Conservation (phyloP, 208 protist genomes). For the Crithidia brevicula region DNA sequence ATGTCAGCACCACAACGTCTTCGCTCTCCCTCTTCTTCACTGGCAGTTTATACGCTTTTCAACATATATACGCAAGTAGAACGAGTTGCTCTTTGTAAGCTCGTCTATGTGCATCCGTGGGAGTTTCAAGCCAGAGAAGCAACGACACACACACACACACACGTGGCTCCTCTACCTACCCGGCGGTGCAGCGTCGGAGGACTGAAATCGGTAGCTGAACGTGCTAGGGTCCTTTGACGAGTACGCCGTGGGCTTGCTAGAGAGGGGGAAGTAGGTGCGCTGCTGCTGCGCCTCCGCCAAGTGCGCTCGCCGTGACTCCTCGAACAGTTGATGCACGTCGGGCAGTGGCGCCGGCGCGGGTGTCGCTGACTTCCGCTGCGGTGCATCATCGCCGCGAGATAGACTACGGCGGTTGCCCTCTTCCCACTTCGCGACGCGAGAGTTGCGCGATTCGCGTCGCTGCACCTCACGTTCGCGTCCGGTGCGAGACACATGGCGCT, state of each 20-base stretch:
- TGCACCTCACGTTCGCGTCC: slow-evolving; percentile 58
- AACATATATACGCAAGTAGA: too few relatives aligned
- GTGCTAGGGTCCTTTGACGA: slow-evolving; percentile 57
- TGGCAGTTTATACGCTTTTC: too few relatives aligned
- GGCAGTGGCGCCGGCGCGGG: slow-evolving; percentile 28
- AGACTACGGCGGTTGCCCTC: background rate
- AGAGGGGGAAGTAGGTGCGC: slow-evolving; percentile 47
- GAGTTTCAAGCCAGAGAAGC: too few relatives aligned
- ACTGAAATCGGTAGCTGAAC: slow-evolving; percentile 75
- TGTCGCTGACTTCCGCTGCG: background rate
- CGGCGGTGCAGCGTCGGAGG: background rate
- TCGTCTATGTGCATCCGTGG: too few relatives aligned
- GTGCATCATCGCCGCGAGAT: background rate
- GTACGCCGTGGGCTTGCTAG: slow-evolving; percentile 28
- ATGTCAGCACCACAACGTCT: too few relatives aligned
- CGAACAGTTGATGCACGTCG: slow-evolving; percentile 67
- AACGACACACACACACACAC: background rate
- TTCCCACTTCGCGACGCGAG: background rate
- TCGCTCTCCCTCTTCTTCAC: too few relatives aligned
- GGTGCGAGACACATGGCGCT: slow-evolving; percentile 48
- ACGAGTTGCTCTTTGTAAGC: too few relatives aligned
- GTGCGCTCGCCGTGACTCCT: slow-evolving; percentile 62
- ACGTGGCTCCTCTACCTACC: background rate
- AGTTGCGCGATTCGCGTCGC: slow-evolving; percentile 28
- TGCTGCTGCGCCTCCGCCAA: slow-evolving; percentile 57